Base-by-base conservation (phyloP, 2,329 filamentous ascomycete genomes). In the Beauveria caledonica region DNA sequence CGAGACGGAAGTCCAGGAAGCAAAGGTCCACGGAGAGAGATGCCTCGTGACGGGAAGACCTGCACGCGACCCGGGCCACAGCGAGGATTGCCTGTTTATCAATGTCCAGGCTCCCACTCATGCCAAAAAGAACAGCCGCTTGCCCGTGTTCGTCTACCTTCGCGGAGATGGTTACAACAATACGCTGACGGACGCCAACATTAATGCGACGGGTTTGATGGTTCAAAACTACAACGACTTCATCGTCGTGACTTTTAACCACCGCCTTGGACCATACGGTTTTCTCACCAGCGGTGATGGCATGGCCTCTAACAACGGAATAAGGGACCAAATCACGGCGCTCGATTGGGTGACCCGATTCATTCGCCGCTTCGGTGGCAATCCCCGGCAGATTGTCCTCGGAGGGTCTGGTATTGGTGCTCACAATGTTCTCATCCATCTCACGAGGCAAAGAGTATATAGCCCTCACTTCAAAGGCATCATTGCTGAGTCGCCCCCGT, bases 231-330 rank as follows among this genome's bases (percentile, higher is more conserved):
- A 82, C 19, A 76, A 78, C 42, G 74, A 81, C 61, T 86, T 91
- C 27, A 74, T 92, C 0, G 83, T 90, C 0, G 86, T 92, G 2
- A 86, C 79, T 10, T 81, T 90, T 72, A 92, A 91, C 72, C 92
- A 92, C 69, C 85, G 89, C 5, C 87, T 92, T 11, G 88, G 88
- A 0, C 80, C 83, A 0, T 91, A 85, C 65, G 89, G 89, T 0
- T 92, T 92, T 68, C 77, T 92, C 13, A 82, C 83, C 1, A 77
- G 84, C 60, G 73, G 80, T 17, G 80, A 87, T 65, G 67, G 64
- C 64, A 80, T 82, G 3, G 81, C 79, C 61, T 68, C 86, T 40
- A 92, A 92, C 70, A 86, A 85, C 65, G 89, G 89, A 1, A 74
- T 92, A 1, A 80, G 81, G 39, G 88, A 92, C 69, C 87, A 90